These are phyloP conservation scores for Epithele typhae DNA, from an alignment of 768 basidiomycete genomes.

Conservation along the genomic window DNA sequence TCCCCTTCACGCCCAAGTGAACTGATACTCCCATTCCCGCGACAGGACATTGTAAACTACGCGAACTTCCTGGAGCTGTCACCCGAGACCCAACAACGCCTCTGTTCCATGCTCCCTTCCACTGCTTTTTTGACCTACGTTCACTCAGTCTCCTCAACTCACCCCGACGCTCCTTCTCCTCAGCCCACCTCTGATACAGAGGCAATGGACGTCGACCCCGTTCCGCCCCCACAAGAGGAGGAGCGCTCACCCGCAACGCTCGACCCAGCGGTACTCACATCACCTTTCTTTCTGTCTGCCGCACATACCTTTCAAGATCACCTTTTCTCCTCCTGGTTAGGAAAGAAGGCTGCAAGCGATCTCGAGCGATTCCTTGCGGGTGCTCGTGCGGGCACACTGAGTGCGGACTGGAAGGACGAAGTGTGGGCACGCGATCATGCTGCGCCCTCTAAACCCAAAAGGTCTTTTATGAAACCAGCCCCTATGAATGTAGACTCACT, in stretches of 20 bases:
- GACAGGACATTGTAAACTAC: conserved; percentile 21
- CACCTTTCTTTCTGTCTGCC: conserved; percentile 50
- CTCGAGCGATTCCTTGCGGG: conserved; percentile 41
- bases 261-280: conserved; percentile 41
- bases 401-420: conserved; percentile 63
- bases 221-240: too few species aligned
- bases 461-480: too few species aligned
- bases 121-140: conserved; percentile 23
- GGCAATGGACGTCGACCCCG: conserved; percentile 13
- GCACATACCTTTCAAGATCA: conserved; percentile 60
- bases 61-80: conserved; percentile 23
- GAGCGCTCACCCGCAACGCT: conserved; percentile 19
- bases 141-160: conserved; percentile 18
- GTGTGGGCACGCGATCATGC: conserved; percentile 48
- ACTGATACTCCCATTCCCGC: neutral
- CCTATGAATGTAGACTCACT: too few species aligned
- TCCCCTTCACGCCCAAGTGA: neutral
- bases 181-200: neutral
- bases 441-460: too few species aligned
- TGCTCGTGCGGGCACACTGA: conserved; percentile 39
- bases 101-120: conserved; percentile 25
- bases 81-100: conserved; percentile 19
- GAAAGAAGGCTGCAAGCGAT: conserved; percentile 37
- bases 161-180: conserved; percentile 14
- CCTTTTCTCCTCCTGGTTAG: conserved; percentile 47